Conservation (phyloP, 805 yeast species). For the Sugiyamaella boreocaroliniensis region DNA sequence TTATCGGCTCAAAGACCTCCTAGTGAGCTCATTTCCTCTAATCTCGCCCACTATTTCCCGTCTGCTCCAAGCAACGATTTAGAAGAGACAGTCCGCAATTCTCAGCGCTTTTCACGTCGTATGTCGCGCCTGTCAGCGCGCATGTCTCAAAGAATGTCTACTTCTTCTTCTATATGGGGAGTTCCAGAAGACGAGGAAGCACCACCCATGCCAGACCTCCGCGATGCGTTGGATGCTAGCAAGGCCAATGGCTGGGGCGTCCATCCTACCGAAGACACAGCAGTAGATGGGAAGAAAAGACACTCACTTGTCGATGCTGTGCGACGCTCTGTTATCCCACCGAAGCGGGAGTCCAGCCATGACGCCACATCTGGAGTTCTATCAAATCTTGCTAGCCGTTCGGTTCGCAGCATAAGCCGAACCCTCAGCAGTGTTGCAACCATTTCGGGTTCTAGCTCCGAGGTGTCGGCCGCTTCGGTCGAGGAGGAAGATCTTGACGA, state of each 20-base stretch:
- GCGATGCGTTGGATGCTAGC: constrained; percentile 3
- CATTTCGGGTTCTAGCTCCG: neutral
- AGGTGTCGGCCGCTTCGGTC: neutral
- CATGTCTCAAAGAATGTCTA: constrained; percentile 26
- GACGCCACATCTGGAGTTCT: neutral
- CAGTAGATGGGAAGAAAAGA: neutral
- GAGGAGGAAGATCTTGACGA: constrained; percentile 8
- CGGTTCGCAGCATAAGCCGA: neutral
- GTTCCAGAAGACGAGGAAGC: constrained; percentile 20
- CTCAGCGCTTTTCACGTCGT: constrained; percentile 71
- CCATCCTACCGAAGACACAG: neutral
- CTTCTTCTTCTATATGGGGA: constrained; percentile 23
- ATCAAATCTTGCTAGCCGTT: neutral
- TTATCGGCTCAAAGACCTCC: constrained; percentile 80
- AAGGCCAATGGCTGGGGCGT: neutral
- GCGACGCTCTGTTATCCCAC: neutral
- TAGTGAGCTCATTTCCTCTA: constrained; percentile 81
- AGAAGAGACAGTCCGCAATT: constrained; percentile 74
- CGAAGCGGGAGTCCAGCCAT: constrained; percentile 1
- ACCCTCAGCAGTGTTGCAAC: neutral
- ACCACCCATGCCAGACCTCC: constrained; percentile 18
- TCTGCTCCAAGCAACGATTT: constrained; percentile 64
- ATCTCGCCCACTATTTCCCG: constrained; percentile 88
- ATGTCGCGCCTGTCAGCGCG: constrained; percentile 39
- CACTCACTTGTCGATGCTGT: neutral